A percentile compares a stretch with the other conserved stretches of the same genome.
phyloP scores from a whole-genome alignment of 345 rosid genomes.

The Mercurialis annua region DNA sequence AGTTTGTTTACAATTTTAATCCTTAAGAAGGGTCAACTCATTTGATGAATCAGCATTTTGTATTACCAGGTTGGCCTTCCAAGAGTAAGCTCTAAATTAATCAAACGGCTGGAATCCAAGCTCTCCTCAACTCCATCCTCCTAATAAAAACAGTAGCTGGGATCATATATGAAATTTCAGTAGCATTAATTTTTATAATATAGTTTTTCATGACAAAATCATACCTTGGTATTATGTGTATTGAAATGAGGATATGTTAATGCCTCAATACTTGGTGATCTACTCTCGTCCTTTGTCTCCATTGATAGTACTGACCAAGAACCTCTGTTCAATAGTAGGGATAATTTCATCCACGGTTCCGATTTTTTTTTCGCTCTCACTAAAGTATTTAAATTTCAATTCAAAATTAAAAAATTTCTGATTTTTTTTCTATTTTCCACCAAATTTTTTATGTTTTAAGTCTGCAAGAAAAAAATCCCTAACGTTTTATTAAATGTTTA shows the following conservation, averaged over 20 bases:
- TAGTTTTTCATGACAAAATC: slow-evolving; percentile 11
- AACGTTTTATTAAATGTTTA: no score
- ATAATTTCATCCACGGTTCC: no score
- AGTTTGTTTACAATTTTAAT: no score
- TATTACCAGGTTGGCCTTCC: slow-evolving; percentile 76
- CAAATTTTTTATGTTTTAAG: no score
- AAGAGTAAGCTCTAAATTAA: slow-evolving; percentile 81
- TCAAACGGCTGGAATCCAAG: slow-evolving; percentile 40
- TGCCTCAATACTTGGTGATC: slow-evolving; percentile 33
- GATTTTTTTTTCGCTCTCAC: no score
- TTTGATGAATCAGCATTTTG: slow-evolving; percentile 49
- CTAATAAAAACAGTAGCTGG: no score
- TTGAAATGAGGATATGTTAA: slow-evolving; percentile 30
- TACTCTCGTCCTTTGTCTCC: slow-evolving; percentile 37
- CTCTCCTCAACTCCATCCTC: slow-evolving; percentile 33
- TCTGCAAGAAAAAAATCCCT: no score
- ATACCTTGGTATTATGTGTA: slow-evolving; percentile 42
- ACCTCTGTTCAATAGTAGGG: slow-evolving; percentile 43
- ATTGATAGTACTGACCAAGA: slow-evolving; percentile 46
- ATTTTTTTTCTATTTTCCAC: no score
- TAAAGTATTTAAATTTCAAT: no score
- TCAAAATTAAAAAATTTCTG: no score
- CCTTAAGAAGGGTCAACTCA: slow-evolving; percentile 62
- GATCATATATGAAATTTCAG: no score
- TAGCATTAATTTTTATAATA: background rate